phyloP scores from a whole-genome alignment of 768 basidiomycete genomes.

The Coprinellus aureogranulatus region DNA sequence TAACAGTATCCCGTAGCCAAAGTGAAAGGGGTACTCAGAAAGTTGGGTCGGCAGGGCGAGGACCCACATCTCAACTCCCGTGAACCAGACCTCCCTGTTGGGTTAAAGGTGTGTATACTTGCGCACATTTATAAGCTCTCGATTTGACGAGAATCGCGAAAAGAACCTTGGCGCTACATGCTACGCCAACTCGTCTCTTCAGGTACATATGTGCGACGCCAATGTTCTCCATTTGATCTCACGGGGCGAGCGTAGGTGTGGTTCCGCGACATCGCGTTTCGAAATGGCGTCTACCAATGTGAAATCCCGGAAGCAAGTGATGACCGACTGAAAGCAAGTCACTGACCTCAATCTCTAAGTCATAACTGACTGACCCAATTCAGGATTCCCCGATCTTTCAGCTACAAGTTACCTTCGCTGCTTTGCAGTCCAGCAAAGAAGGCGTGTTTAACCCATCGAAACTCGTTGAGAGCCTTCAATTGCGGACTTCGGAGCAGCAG shows the following conservation, averaged over 20 bases:
- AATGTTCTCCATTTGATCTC: neutral
- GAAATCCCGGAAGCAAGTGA: constrained; percentile 52
- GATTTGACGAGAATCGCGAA: constrained; percentile 2
- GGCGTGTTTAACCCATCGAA: constrained; percentile 79
- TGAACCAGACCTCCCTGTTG: constrained; percentile 62
- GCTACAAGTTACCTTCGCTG: constrained; percentile 79
- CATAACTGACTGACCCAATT: neutral
- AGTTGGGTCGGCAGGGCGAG: constrained; percentile 48
- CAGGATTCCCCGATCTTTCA: constrained; percentile 80
- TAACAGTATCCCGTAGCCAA: constrained; percentile 9
- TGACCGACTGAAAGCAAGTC: constrained; percentile 37
- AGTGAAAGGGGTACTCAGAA: constrained; percentile 36
- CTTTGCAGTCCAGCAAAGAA: constrained; percentile 70
- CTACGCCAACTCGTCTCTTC: constrained; percentile 93
- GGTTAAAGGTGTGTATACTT: constrained; percentile 59
- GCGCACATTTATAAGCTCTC: neutral
- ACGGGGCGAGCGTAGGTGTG: constrained; percentile 61
- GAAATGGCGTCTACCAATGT: constrained; percentile 80
- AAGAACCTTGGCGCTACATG: constrained; percentile 97
- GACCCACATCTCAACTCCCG: constrained; percentile 54
- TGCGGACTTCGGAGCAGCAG: constrained; percentile 86
- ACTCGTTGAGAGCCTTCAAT: constrained; percentile 79
- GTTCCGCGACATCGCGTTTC: constrained; percentile 83
- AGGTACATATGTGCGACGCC: constrained; percentile 43
- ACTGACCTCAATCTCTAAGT: neutral